These are phyloP conservation scores for Allium fistulosum DNA, from an alignment of 106 monocot species.

Conservation along the genomic window DNA sequence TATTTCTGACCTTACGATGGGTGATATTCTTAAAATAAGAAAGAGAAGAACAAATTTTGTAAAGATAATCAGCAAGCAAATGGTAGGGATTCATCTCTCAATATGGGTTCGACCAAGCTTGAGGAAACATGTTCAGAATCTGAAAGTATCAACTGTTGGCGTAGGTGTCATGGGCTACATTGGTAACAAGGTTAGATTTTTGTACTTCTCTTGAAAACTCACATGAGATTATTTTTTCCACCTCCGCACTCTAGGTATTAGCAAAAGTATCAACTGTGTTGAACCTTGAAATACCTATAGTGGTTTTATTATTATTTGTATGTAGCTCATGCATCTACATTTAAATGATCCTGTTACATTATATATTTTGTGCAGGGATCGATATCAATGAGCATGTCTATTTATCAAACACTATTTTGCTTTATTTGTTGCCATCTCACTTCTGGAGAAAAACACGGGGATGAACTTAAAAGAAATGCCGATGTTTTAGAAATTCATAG, in stretches of 20 bases:
- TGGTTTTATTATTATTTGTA: no score
- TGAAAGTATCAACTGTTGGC: slow-evolving; percentile 61
- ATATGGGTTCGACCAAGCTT: slow-evolving; percentile 66
- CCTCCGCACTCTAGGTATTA: no score
- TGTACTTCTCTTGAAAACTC: background rate
- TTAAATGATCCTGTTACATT: no score
- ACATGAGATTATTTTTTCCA: no score
- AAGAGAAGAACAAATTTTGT: slow-evolving; percentile 51
- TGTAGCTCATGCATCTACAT: no score
- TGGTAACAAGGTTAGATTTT: slow-evolving; percentile 52
- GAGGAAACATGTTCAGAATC: slow-evolving; percentile 56
- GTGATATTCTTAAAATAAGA: slow-evolving; percentile 14
- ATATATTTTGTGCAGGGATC: slow-evolving; percentile 56
- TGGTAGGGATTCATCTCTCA: slow-evolving; percentile 70
- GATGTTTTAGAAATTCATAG: slow-evolving; percentile 89
- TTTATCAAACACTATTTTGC: slow-evolving; percentile 91
- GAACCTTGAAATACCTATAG: no score
- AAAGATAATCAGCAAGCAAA: slow-evolving; percentile 76
- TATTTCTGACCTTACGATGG: slow-evolving; percentile 20
- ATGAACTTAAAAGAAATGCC: slow-evolving; percentile 66
- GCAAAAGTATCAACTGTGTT: no score
- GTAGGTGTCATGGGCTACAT: slow-evolving; percentile 72
- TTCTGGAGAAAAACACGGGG: slow-evolving; percentile 82
- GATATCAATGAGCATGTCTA: slow-evolving; percentile 92
- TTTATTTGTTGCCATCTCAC: slow-evolving; percentile 83